A percentile compares a stretch with the other conserved stretches of the same genome.
Evolutionary conservation across 2,329 filamentous ascomycete genomes (phyloP).

Genomic region (Fonsecaea monophora): DNA sequence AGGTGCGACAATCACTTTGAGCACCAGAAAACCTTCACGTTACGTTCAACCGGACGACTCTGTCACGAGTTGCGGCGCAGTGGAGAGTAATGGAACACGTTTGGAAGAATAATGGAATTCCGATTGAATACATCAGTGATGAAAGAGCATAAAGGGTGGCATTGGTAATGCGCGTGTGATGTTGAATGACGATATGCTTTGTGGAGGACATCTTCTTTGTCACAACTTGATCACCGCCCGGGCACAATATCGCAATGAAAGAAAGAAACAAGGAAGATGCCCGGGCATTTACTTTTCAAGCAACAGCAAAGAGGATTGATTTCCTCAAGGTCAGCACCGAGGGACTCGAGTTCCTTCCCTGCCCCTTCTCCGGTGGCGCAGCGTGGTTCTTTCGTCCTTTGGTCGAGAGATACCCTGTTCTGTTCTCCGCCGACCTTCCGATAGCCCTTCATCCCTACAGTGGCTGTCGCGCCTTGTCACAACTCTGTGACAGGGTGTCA

Average conservation of each 20-base stretch:
- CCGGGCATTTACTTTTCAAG: constrained; percentile 6
- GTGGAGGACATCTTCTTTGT: constrained; percentile 29
- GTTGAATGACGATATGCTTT: constrained; percentile 38
- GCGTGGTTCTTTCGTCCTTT: constrained; percentile 26
- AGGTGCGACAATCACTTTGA: constrained; percentile 2
- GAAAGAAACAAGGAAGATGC: constrained; percentile 1
- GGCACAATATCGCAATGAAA: constrained; percentile 15
- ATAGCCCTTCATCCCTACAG: constrained; percentile 34
- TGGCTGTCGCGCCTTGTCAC: constrained; percentile 31
- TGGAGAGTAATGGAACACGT: constrained; percentile 30
- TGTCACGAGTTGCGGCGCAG: constrained; percentile 24
- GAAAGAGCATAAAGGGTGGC: constrained; percentile 29
- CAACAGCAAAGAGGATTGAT: constrained; percentile 4
- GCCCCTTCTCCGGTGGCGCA: constrained; percentile 41
- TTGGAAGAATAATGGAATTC: constrained; percentile 35
- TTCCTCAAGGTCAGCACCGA: constrained; percentile 33
- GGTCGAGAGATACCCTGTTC: constrained; percentile 22
- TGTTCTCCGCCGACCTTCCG: constrained; percentile 35
- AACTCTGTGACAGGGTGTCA: constrained; percentile 26
- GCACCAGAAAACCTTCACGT: not conserved
- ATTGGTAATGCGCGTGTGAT: constrained; percentile 36
- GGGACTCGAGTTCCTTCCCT: constrained; percentile 41
- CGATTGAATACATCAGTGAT: constrained; percentile 25
- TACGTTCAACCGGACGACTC: constrained; percentile 6
- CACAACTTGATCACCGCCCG: not conserved